Evolutionary conservation across 306 rosid genomes (phyloP), one percentile per base, ranked within the genome.

Genomic region (Prunus mira): DNA sequence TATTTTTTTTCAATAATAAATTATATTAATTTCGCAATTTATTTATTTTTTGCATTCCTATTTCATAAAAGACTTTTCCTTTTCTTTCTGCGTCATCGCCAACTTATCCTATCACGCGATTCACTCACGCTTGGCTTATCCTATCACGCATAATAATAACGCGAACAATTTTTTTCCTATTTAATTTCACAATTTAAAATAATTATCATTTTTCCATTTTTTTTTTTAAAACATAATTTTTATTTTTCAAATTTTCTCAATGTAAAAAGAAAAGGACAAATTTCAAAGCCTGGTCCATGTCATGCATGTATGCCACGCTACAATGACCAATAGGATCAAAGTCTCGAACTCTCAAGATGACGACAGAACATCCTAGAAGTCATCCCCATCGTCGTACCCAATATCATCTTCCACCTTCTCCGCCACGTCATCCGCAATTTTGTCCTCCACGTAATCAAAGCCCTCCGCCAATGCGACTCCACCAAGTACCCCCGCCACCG

Each of bases 391-490:
- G 60, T 75, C 86, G 60, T 82, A 84, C 8, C 84, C 80, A 20
- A 77, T 61, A 74, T 90, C 89, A 0, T 88, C 96, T 79, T 87
- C 96, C 46, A 91, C 96, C 30, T 0, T 83, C 10, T 90, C 91
- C 0, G 89, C 90, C 30, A 3, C 98, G 18, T 88, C 80, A 8
- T 91, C 98, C 0, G 74, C 86, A 49, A 91, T 82, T 84, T 90
- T 85, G 77, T 93, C 89, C 84, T 90, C 90, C 60, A 91, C 3
- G 55, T 89, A 79, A 0, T 91, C 97, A 32, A 52, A 79, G 1
- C 96, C 97, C 47, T 91, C 96, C 28, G 77, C 82, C 3, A 93
- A 3, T 10, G 96, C 97, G 22, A 93, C 2, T 64, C 94, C 98
- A 52, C 97, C 98, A 3, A 93, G 49, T 0, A 12, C 82, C 2